These are phyloP conservation scores for Pestalotiopsis sp. DNA, from an alignment of 2,329 filamentous ascomycete species.

Conservation along the genomic window DNA sequence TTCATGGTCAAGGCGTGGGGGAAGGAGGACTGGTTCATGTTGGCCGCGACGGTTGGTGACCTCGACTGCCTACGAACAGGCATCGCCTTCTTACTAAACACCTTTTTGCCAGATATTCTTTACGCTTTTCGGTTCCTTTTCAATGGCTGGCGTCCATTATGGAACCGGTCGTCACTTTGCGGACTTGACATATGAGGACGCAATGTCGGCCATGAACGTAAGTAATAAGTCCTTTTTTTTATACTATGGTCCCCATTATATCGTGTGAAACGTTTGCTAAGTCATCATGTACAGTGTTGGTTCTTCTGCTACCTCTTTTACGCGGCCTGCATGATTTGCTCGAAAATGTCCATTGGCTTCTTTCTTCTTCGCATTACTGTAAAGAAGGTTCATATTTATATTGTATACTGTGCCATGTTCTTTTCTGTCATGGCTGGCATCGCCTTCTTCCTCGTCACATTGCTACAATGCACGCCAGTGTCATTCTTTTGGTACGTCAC, in stretches of 20 bases:
- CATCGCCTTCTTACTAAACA: background rate
- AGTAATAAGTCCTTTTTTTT: background rate
- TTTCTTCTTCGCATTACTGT: conserved; percentile 24
- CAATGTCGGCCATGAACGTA: conserved; percentile 13
- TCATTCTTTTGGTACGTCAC: conserved; percentile 20
- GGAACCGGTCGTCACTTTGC: conserved; percentile 13
- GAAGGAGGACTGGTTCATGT: conserved; percentile 14
- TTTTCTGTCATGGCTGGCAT: conserved; percentile 19
- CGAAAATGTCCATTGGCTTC: conserved; percentile 21
- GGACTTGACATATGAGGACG: background rate
- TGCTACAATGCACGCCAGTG: conserved; percentile 22
- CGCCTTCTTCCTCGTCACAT: conserved; percentile 21
- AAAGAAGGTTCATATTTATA: conserved; percentile 17
- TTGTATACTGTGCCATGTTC: conserved; percentile 18
- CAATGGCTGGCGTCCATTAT: conserved; percentile 13
- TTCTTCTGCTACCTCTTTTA: conserved; percentile 20
- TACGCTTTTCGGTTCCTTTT: conserved; percentile 6
- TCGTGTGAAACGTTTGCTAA: background rate
- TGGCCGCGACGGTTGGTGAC: conserved; percentile 9
- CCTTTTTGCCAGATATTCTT: background rate
- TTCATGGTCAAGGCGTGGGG: conserved; percentile 15
- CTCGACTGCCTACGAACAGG: background rate
- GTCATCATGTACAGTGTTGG: conserved; percentile 12
- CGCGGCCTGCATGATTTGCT: conserved; percentile 18
- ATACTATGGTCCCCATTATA: too few relatives aligned